Evolutionary conservation across 2,329 filamentous ascomycete species (phyloP).

Genomic region (Colletotrichum sp.): DNA sequence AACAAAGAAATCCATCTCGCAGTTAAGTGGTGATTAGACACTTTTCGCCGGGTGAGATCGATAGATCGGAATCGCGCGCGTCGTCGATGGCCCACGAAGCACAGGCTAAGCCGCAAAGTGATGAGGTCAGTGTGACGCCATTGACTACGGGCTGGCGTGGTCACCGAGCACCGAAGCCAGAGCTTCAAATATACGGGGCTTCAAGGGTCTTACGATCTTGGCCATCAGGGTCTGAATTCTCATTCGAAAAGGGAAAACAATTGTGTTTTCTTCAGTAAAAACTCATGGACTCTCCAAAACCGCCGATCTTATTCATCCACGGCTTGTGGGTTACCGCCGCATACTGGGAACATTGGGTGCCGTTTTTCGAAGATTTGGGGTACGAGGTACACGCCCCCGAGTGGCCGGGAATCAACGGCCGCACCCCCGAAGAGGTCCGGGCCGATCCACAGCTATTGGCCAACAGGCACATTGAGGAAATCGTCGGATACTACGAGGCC

Average conservation of each 20-base stretch:
- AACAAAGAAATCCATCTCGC: not conserved
- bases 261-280: not conserved
- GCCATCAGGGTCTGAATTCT: not conserved
- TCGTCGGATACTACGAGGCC: conserved; percentile 24
- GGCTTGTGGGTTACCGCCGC: conserved; percentile 28
- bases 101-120: not conserved
- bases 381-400: conserved; percentile 27
- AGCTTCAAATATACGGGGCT: not conserved
- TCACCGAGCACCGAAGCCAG: not conserved
- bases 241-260: not conserved
- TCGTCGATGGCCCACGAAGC: not conserved
- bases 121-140: conserved; percentile 10
- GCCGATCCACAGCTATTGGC: conserved; percentile 19
- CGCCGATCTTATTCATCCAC: conserved; percentile 25
- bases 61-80: not conserved
- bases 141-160: not conserved
- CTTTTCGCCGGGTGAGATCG: not conserved
- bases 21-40: not conserved
- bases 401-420: conserved; percentile 27
- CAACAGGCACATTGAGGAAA: conserved; percentile 22
- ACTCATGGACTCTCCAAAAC: conserved; percentile 3
- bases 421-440: conserved; percentile 24
- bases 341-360: conserved; percentile 28
- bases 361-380: conserved; percentile 14
- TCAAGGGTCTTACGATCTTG: not conserved